These are phyloP conservation scores for Oryza rufipogon DNA, from an alignment of 176 grass and related monocot genomes.

Conservation along the genomic window DNA sequence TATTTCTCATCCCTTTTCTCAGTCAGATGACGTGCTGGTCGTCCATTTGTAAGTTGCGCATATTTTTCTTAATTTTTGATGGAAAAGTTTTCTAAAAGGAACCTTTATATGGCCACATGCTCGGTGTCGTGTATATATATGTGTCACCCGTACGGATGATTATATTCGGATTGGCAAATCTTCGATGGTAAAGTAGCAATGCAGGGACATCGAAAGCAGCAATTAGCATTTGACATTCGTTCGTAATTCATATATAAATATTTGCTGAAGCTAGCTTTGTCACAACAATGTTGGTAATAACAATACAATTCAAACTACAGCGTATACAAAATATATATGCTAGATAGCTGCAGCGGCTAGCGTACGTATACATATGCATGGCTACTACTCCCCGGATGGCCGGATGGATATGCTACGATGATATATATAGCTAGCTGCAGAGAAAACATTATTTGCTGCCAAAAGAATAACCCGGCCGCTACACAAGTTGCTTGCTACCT, in stretches of 20 bases:
- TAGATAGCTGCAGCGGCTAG: not conserved
- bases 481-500: not conserved
- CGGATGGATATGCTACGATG: not conserved
- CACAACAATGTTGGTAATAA: not conserved
- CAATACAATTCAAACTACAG: not conserved
- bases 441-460: not conserved
- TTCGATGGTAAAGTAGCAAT: not conserved
- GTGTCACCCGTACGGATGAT: not conserved
- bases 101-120: not conserved
- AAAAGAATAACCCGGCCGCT: not conserved
- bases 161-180: not conserved
- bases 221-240: not conserved
- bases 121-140: not conserved
- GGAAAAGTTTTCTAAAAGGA: not conserved
- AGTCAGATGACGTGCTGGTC: slow-evolving; percentile 19
- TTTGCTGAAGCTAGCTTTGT: not conserved
- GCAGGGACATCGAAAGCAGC: not conserved
- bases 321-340: not conserved
- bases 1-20: not conserved
- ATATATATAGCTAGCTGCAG: not conserved
- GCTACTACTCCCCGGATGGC: not conserved
- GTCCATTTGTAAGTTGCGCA: not conserved
- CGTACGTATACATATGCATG: not conserved
- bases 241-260: not conserved
- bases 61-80: not conserved